phyloP scores from a whole-genome alignment of 305 asterid genomes.

The Rubia peregrina region DNA sequence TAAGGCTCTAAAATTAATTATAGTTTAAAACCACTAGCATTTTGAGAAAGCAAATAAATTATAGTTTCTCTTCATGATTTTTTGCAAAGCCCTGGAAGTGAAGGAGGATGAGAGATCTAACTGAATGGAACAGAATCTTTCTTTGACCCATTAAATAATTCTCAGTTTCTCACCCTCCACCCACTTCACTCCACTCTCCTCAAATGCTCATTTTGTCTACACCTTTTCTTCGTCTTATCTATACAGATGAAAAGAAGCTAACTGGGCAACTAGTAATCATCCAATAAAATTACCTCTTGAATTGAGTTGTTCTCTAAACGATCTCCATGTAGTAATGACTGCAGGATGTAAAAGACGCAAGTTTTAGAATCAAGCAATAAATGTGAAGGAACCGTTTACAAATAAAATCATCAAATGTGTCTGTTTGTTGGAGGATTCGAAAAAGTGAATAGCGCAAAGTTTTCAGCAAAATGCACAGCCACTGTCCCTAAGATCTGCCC shows the following conservation, averaged over 20 bases:
- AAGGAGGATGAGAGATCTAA: too few relatives aligned
- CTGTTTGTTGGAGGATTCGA: not conserved
- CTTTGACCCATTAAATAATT: too few relatives aligned
- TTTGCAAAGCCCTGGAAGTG: too few relatives aligned
- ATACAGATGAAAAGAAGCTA: not conserved
- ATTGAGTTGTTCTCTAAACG: slow-evolving; percentile 69
- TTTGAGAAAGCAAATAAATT: too few relatives aligned
- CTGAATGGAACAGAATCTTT: too few relatives aligned
- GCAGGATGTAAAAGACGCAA: slow-evolving; percentile 24
- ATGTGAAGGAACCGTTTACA: slow-evolving; percentile 5
- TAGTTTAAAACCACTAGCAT: too few relatives aligned
- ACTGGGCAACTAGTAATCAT: not conserved
- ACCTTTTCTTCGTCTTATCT: not conserved
- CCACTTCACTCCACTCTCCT: not conserved
- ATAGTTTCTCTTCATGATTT: too few relatives aligned
- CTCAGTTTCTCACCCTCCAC: too few relatives aligned
- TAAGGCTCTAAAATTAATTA: too few relatives aligned
- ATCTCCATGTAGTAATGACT: slow-evolving; percentile 88
- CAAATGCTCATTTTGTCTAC: not conserved
- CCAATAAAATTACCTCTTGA: slow-evolving; percentile 63
- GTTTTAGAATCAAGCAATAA: slow-evolving; percentile 18
- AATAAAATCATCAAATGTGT: not conserved
- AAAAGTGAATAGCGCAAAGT: not conserved
- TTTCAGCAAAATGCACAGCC: not conserved
- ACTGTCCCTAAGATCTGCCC: not conserved